Percentiles rank a stretch among this genome's conserved stretches.
These are phyloP conservation scores for Tulasnella calospora DNA, from an alignment of 768 basidiomycete species.

Conservation along the genomic window DNA sequence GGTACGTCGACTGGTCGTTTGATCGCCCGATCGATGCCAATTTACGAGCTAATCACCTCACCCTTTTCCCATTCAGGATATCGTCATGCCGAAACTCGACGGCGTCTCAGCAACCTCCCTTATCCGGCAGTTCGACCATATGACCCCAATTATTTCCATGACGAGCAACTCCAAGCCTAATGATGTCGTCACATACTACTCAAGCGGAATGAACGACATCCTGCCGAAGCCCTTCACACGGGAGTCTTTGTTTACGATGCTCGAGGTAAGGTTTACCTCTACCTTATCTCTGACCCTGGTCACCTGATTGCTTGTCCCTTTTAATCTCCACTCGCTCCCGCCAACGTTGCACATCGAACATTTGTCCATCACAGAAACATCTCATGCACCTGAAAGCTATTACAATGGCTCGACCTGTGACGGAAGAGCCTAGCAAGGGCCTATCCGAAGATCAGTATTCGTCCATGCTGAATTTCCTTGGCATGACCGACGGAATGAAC, in stretches of 20 bases:
- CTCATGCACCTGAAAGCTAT: constrained; percentile 81
- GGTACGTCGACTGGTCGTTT: constrained; percentile 46
- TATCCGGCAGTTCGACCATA: constrained; percentile 90
- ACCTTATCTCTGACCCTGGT: neutral
- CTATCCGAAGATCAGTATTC: constrained; percentile 85
- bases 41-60: constrained; percentile 10
- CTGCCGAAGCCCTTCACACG: constrained; percentile 97
- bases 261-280: constrained; percentile 54
- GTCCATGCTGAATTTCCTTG: constrained; percentile 60
- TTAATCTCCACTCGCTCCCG: constrained; percentile 10
- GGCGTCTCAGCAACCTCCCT: constrained; percentile 87
- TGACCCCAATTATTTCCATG: constrained; percentile 98
- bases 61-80: constrained; percentile 55
- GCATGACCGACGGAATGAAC: constrained; percentile 57
- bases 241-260: constrained; percentile 82
- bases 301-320: constrained; percentile 24
- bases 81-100: constrained; percentile 84
- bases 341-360: constrained; percentile 7
- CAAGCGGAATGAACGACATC: constrained; percentile 93
- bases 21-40: neutral
- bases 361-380: constrained; percentile 56
- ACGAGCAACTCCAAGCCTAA: constrained; percentile 90
- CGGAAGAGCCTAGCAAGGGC: constrained; percentile 38
- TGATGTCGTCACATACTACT: constrained; percentile 87
- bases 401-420: constrained; percentile 52